Percentiles rank a stretch among this genome's conserved stretches.
Conservation (phyloP, 2,329 filamentous ascomycete species). For the Colletotrichum lupini region DNA sequence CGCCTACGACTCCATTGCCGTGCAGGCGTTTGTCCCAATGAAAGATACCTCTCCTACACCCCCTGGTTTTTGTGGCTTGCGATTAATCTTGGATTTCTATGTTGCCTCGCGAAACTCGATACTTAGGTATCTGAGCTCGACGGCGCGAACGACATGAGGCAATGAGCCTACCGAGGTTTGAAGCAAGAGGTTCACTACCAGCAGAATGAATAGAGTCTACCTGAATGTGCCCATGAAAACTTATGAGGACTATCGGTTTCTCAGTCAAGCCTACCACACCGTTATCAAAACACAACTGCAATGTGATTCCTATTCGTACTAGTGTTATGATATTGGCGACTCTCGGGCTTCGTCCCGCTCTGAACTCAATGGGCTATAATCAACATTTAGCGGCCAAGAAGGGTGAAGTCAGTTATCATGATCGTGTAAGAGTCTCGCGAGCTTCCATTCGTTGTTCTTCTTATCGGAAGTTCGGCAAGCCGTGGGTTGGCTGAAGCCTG, state of each 20-base stretch:
- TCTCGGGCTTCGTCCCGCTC: background rate
- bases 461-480: background rate
- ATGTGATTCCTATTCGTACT: too few relatives aligned
- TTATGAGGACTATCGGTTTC: too few relatives aligned
- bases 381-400: background rate
- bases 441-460: background rate
- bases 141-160: background rate
- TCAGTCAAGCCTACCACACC: too few relatives aligned
- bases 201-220: background rate
- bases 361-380: background rate
- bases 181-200: background rate
- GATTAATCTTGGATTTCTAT: background rate
- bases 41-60: background rate
- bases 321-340: too few relatives aligned
- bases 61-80: background rate
- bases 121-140: too few relatives aligned
- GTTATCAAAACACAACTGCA: background rate
- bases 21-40: constrained; percentile 31
- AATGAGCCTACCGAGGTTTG: background rate
- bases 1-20: constrained; percentile 15
- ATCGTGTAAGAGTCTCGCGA: background rate
- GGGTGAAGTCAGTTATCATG: background rate
- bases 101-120: background rate
- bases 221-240: too few relatives aligned
- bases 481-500: background rate